phyloP scores from a whole-genome alignment of 768 basidiomycete genomes.

The Phaeolepiota aurea region DNA sequence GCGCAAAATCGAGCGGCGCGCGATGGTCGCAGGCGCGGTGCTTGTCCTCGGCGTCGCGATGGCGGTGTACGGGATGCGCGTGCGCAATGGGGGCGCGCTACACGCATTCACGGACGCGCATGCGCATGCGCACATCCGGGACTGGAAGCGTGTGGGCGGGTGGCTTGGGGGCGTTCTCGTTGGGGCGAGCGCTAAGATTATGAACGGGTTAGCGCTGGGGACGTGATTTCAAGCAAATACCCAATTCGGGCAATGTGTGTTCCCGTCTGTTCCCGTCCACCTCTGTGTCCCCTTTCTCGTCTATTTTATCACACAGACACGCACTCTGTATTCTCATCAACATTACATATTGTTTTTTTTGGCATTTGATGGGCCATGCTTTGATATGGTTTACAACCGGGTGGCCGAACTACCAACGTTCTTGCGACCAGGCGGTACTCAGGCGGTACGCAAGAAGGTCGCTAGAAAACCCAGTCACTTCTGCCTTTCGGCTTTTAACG shows the following conservation, averaged over 20 bases:
- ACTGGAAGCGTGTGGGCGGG: conserved; percentile 17
- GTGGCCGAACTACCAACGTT: too few species aligned
- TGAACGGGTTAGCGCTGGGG: conserved; percentile 2
- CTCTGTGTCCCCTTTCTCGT: too few species aligned
- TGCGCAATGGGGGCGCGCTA: conserved; percentile 10
- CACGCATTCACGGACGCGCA: conserved; percentile 10
- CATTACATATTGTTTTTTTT: too few species aligned
- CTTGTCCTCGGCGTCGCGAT: conserved; percentile 65
- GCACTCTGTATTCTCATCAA: too few species aligned
- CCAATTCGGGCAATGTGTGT: background rate
- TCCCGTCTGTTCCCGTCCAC: conserved; percentile 38
- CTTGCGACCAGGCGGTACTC: too few species aligned
- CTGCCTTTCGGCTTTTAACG: too few species aligned
- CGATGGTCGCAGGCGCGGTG: conserved; percentile 57
- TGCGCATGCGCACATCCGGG: conserved; percentile 7
- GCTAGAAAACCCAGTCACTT: too few species aligned
- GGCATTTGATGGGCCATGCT: too few species aligned
- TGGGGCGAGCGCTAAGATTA: conserved; percentile 8
- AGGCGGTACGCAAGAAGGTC: too few species aligned
- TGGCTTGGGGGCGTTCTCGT: conserved; percentile 19
- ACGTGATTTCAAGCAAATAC: background rate
- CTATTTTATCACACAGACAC: too few species aligned
- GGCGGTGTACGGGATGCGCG: conserved; percentile 43
- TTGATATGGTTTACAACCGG: too few species aligned
- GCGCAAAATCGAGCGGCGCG: conserved; percentile 24